phyloP scores from a whole-genome alignment of 2,329 filamentous ascomycete genomes.

The Colletotrichum sp. region DNA sequence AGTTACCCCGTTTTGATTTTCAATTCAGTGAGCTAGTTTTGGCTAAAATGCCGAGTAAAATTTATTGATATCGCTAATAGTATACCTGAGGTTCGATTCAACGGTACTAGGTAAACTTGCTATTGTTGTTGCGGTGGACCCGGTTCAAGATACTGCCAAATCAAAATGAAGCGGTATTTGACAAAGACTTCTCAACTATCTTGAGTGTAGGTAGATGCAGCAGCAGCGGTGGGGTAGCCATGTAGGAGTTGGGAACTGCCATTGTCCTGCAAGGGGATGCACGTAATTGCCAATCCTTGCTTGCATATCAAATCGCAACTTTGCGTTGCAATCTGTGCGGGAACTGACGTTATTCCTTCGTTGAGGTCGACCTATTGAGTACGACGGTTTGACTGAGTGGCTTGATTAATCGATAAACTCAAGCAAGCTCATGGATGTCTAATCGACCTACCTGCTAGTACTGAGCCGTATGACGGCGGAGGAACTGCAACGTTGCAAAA shows the following conservation, averaged over 20 bases:
- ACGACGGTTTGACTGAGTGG: neutral
- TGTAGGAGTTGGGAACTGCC: neutral
- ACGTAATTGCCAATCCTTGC: neutral
- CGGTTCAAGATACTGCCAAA: neutral
- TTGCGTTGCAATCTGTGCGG: neutral
- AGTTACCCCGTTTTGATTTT: neutral
- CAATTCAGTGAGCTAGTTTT: neutral
- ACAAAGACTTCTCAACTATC: neutral
- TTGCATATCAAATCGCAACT: neutral
- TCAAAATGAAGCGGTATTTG: neutral
- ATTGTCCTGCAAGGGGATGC: neutral
- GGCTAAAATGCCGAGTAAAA: rapidly evolving
- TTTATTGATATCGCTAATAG: neutral
- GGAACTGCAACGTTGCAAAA: neutral
- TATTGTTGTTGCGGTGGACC: neutral
- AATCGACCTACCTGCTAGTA: neutral
- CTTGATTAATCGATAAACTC: neutral
- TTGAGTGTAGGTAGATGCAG: neutral
- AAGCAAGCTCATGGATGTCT: neutral
- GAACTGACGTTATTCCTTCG: neutral
- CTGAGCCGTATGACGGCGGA: neutral
- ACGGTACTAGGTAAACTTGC: neutral
- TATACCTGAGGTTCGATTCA: neutral
- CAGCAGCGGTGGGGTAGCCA: neutral
- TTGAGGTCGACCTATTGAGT: neutral